Evolutionary conservation across 176 grass and related monocot species (phyloP), one percentile per base, ranked within the genome.

Genomic region (Cenchrus americanus): DNA sequence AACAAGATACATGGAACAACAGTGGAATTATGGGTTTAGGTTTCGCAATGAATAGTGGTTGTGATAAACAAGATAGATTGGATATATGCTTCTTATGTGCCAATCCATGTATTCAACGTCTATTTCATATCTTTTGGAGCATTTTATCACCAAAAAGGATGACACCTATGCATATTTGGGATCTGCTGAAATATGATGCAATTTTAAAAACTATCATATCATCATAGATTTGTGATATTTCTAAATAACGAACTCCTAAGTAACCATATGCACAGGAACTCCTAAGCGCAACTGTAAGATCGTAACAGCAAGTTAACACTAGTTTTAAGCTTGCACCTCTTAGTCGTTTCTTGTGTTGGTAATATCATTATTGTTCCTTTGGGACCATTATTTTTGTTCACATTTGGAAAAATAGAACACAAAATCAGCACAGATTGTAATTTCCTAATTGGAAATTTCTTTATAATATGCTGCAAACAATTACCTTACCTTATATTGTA

Each of bases 401-500:
- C 22, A 69, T 75, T 84, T 71, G 22, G 8, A 82, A 84, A 81
- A 54, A 30, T 60, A 61, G 34, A 30, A 48, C 32, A 18, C 27
- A 51, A 7, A 59, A 64, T 17, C 32, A 85, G 26, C 21, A 77
- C 57, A 50, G 46, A 51, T 30, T 26, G 69, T 81, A 72, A 77
- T 50, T 30, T 30, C 27, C 27, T 30, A 30, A 30, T 30, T 30
- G 71, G 58, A 18, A 62, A 80, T 77, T 82, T 77, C 65, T 72
- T 82, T 37, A 47, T 10, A 61, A 84, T 80, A 47, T 71, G 67
- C 65, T 86, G 40, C 58, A 19, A 34, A 69, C 55, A 69, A 76
- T 70, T 60, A 23, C 62, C 60, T 77, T 75, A 74, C 47, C 69
- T 84, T 23, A 17, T 86, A 70, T 65, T 77, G 14, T 67, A 76